These are phyloP conservation scores for Clonostachys chloroleuca DNA, from an alignment of 2,329 filamentous ascomycete genomes.

Conservation along the genomic window DNA sequence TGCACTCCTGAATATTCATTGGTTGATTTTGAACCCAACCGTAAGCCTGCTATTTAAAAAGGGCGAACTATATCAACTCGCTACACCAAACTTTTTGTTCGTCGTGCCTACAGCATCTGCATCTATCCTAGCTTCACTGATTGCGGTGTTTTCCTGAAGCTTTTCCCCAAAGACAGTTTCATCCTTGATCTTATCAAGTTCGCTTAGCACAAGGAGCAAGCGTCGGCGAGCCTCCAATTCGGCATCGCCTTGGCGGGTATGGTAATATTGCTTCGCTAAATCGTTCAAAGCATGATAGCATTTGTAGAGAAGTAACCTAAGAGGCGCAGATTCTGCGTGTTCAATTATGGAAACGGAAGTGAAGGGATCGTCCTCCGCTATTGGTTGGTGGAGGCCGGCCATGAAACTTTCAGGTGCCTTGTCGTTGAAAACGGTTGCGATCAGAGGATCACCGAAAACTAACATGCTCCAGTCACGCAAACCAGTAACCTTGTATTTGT, in stretches of 20 bases:
- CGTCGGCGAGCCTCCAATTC: no score
- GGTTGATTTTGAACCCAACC: no score
- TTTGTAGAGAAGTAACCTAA: background rate
- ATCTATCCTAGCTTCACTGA: no score
- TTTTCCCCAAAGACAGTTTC: no score
- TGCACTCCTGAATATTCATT: no score
- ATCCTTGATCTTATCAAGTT: no score
- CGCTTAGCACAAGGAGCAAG: no score
- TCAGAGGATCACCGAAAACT: constrained; percentile 55
- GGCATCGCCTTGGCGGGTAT: background rate
- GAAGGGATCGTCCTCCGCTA: background rate
- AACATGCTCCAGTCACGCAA: constrained; percentile 55
- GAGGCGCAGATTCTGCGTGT: background rate
- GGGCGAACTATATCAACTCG: no score
- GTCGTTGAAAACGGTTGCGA: constrained; percentile 25
- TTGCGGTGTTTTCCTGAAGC: no score
- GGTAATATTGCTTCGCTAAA: background rate
- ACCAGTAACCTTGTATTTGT: constrained; percentile 34
- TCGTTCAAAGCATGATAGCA: background rate
- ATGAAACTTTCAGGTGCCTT: background rate
- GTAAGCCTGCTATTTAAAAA: no score
- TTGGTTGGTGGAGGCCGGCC: background rate
- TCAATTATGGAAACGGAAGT: background rate
- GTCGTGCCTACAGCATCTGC: no score
- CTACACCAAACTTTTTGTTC: no score